Evolutionary conservation across 345 rosid species (phyloP).

Genomic region (Draba incana): DNA sequence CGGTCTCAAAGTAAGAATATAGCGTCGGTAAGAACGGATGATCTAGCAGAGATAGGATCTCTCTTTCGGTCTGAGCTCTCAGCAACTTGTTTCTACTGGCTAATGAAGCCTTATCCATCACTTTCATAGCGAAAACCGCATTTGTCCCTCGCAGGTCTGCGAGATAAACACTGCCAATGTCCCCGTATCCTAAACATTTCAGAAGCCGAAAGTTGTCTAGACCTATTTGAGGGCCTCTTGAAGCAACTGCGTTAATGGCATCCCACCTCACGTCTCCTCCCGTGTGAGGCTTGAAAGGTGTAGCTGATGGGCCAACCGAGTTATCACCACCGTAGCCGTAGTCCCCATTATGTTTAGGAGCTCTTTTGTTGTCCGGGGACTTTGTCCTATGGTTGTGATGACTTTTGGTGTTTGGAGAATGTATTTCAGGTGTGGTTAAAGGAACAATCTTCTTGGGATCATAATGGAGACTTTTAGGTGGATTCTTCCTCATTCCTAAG

Average conservation of each 20-base stretch:
- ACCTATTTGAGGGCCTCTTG: constrained; percentile 59
- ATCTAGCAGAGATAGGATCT: constrained; percentile 66
- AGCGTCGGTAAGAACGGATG: constrained; percentile 76
- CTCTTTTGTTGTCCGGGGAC: constrained; percentile 40
- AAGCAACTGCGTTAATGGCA: constrained; percentile 56
- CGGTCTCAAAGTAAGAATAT: constrained; percentile 76
- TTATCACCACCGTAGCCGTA: constrained; percentile 50
- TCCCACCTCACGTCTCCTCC: constrained; percentile 93
- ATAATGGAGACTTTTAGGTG: constrained; percentile 30
- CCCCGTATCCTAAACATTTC: constrained; percentile 88
- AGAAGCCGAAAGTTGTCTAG: constrained; percentile 75
- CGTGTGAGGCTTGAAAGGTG: constrained; percentile 75
- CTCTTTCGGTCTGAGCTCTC: constrained; percentile 72
- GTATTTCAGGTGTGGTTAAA: constrained; percentile 29
- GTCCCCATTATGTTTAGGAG: constrained; percentile 38
- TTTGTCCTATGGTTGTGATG: constrained; percentile 21
- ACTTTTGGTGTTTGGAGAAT: constrained; percentile 26
- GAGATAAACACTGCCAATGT: constrained; percentile 81
- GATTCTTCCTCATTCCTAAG: constrained; percentile 17
- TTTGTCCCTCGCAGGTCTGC: constrained; percentile 76
- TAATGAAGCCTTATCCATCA: constrained; percentile 83
- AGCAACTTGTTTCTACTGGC: constrained; percentile 84
- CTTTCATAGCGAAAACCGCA: constrained; percentile 80
- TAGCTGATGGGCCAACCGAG: constrained; percentile 51
- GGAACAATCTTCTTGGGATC: constrained; percentile 45